Evolutionary conservation across 371 early-diverging fungal species (phyloP).

Genomic region (Syncephalastrum sp.): DNA sequence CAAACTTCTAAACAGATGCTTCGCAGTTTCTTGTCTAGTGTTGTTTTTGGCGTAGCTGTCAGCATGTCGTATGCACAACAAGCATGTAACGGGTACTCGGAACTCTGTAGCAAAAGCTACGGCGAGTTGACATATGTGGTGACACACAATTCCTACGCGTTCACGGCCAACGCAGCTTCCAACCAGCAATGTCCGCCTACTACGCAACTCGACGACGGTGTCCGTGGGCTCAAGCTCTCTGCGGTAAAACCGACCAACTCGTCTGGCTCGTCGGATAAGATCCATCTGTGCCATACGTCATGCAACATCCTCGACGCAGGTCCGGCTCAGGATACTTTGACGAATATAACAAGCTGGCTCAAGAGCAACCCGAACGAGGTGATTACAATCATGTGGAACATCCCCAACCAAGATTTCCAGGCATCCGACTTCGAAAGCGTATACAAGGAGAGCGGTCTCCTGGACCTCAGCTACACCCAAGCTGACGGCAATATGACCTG

Average conservation of each 20-base stretch:
- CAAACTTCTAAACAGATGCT: too few species aligned
- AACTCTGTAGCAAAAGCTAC: constrained; percentile 63
- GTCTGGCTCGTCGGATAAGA: constrained; percentile 25
- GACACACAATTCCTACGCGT: constrained; percentile 79
- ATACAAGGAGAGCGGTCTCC: constrained; percentile 60
- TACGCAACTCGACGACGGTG: constrained; percentile 68
- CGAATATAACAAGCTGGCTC: constrained; percentile 52
- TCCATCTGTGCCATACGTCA: constrained; percentile 68
- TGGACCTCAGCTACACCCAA: constrained; percentile 53
- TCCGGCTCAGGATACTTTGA: constrained; percentile 46
- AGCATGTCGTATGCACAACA: constrained; percentile 24
- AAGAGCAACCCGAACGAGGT: constrained; percentile 68
- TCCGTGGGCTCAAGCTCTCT: constrained; percentile 73
- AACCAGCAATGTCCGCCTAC: constrained; percentile 65
- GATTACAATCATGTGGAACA: constrained; percentile 73
- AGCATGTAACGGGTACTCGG: constrained; percentile 69
- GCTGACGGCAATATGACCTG: constrained; percentile 40
- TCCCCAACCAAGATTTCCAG: constrained; percentile 44
- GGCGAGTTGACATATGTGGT: constrained; percentile 56
- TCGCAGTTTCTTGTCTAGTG: too few species aligned
- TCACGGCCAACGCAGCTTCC: constrained; percentile 52
- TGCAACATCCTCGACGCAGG: constrained; percentile 67
- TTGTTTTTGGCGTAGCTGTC: too few species aligned
- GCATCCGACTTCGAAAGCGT: constrained; percentile 48
- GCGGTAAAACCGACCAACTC: constrained; percentile 39